Evolutionary conservation across 768 basidiomycete genomes (phyloP), one percentile per base, ranked within the genome.

Genomic region (Amyloporia xantha): DNA sequence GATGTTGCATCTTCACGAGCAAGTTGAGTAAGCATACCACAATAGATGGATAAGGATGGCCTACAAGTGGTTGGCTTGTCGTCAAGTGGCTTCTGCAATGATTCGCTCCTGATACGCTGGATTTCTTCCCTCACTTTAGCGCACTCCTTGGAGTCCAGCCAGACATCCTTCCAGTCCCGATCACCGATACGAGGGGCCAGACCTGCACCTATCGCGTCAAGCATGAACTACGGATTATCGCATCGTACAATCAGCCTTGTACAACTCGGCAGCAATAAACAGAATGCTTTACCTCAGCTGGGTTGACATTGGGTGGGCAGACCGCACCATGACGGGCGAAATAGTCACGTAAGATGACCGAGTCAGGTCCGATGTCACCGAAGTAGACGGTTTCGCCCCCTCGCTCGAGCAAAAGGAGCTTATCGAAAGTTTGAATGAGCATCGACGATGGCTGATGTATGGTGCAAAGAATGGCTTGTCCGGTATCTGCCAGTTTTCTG

Each of bases 321-420:
- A 64, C 52, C 1, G 86, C 91, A 11, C 91, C 90, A 53, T 87
- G 68, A 13, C 72, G 71, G 20, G 79, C 78, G 61, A 93, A 91
- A 69, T 95, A 95, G 4, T 81, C 72, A 23, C 78, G 80, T 42
- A 94, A 69, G 30, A 81, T 70, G 1, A 68, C 59, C 3, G 88
- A 86, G 53, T 90, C 85, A 37, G 72, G 62, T 39, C 91, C 92
- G 43, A 94, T 89, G 52, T 88, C 85, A 37, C 91, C 92, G 60
- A 90, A 94, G 73, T 94, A 95, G n/a, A 93, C 88, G 0, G 91
- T 92, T 63, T 89, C 82, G 5, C 92, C 92, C 1, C 92, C 92
- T 13, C 73, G 71, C 58, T 91, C 82, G 15, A 85, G 69, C 9
- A 86, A 68, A 23, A 87, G 63, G 39, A 85, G 66, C 33, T 82